Evolutionary conservation across 805 yeast species (phyloP).

Genomic region (Isabelozyma rhagii): DNA sequence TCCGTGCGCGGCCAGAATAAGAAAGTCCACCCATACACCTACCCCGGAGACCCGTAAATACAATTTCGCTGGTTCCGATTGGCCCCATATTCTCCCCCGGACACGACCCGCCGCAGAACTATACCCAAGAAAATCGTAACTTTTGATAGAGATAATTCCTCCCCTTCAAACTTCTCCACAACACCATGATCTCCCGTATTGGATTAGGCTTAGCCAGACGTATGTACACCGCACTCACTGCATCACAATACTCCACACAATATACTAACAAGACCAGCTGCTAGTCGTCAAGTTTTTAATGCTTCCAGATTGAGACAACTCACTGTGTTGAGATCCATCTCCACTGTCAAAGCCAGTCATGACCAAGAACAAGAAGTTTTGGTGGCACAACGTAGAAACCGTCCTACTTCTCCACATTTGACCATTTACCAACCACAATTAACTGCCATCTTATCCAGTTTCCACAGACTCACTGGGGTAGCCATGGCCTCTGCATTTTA

Average conservation of each 20-base stretch:
- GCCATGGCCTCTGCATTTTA: slow-evolving; percentile 77
- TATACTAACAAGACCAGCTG: slow-evolving; percentile 12
- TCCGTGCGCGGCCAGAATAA: too few species aligned
- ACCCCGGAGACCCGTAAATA: neutral
- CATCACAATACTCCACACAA: too few species aligned
- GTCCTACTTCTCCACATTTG: slow-evolving; percentile 91
- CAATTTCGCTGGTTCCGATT: neutral
- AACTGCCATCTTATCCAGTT: slow-evolving; percentile 74
- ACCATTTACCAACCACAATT: slow-evolving; percentile 88
- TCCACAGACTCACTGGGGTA: slow-evolving; percentile 89
- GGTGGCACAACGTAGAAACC: slow-evolving; percentile 74
- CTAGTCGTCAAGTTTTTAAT: slow-evolving; percentile 10
- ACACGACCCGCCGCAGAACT: neutral
- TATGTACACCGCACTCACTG: slow-evolving; percentile 7
- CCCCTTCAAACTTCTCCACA: neutral
- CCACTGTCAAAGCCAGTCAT: slow-evolving; percentile 47
- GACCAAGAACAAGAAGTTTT: slow-evolving; percentile 68
- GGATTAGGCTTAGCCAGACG: slow-evolving; percentile 30
- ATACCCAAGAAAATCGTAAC: neutral
- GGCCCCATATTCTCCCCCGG: slow-evolving; percentile 1
- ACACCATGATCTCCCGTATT: slow-evolving; percentile 29
- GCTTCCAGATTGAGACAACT: slow-evolving; percentile 6
- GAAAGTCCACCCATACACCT: neutral
- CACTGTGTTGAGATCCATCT: slow-evolving; percentile 15
- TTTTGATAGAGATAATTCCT: neutral